Evolutionary conservation across 2,329 filamentous ascomycete genomes (phyloP), one percentile per base, ranked within the genome.

Genomic region (Mycosphaerelloides madeirae): DNA sequence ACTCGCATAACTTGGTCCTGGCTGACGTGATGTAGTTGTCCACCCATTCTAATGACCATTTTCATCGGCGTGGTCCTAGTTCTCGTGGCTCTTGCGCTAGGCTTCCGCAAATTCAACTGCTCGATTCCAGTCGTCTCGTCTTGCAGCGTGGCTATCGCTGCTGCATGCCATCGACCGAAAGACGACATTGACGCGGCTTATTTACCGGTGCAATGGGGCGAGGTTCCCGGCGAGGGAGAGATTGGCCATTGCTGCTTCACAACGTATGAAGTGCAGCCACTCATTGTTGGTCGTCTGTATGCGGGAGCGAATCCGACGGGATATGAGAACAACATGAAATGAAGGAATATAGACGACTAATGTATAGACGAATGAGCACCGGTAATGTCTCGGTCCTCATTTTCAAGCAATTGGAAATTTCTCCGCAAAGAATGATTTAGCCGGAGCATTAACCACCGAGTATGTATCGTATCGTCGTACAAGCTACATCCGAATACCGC

Each of bases 31-130:
- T n/a, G n/a, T n/a, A n/a, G 36, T 3, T 48, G 43, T 45, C 44
- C 42, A 2, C 46, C 50, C 0, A 50, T 48, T 15, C 22, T 52
- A 3, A 16, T 41, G 3, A 38, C 44, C 18, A 47, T 52, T 22
- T 14, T 50, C 2, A 34, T 50, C 7, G 50, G 43, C 13, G 22
- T 41, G 3, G 13, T 38, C 13, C 16, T 52, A 11, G 16, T 37
- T 2, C 12, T 29, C n/a, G 35, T 29, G 9, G 41, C 38, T 6
- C 22, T 51, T 2, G 38, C 19, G 1, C 29, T 51, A 29, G 48
- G 48, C 9, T 43, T 39, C 13, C 14, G 38, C 3, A 38, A 25
- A 25, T 44, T 48, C 11, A 29, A 33, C 6, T 28, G 48, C 16
- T n/a, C 15, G 1, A 51, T 48, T 29, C 48, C 48, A 3, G 29